Evolutionary conservation across 371 early-diverging fungal genomes (phyloP).

Genomic region (Spiromyces aspiralis): DNA sequence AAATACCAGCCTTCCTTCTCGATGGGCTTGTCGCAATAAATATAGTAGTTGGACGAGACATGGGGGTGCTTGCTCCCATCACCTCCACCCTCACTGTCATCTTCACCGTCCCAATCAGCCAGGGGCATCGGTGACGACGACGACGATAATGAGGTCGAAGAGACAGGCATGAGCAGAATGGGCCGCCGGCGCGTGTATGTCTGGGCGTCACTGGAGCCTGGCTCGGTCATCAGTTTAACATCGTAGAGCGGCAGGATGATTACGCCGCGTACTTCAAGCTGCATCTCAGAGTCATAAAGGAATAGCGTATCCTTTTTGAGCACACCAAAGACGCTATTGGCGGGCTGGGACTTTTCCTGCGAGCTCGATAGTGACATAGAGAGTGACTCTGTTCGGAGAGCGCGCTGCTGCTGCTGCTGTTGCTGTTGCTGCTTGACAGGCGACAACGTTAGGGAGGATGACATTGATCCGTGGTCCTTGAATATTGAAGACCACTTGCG

Average conservation of each 20-base stretch:
- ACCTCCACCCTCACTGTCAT: slow-evolving; percentile 2
- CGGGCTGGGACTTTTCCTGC: not conserved
- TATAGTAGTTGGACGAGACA: slow-evolving; percentile 13
- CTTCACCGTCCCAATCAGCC: not conserved
- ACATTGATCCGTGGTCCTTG: too few relatives aligned
- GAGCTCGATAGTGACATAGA: too few relatives aligned
- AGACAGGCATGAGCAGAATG: slow-evolving; percentile 7
- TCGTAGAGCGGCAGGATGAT: slow-evolving; percentile 29
- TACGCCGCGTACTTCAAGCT: slow-evolving; percentile 51
- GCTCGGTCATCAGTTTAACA: not conserved
- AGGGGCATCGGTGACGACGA: not conserved
- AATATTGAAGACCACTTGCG: too few relatives aligned
- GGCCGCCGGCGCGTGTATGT: slow-evolving; percentile 19
- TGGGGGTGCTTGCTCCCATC: slow-evolving; percentile 7
- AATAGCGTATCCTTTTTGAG: slow-evolving; percentile 54
- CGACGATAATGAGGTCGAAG: not conserved
- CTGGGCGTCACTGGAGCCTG: slow-evolving; percentile 17
- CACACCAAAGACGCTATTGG: slow-evolving; percentile 16
- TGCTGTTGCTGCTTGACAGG: not conserved
- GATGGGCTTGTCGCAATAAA: slow-evolving; percentile 28
- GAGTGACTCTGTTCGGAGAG: not conserved
- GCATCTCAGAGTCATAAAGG: slow-evolving; percentile 57
- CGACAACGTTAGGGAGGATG: not conserved
- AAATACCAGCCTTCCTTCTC: slow-evolving; percentile 88
- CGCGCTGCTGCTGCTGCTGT: not conserved